Conservation (phyloP, 306 rosid species). For the Vicia faba region DNA sequence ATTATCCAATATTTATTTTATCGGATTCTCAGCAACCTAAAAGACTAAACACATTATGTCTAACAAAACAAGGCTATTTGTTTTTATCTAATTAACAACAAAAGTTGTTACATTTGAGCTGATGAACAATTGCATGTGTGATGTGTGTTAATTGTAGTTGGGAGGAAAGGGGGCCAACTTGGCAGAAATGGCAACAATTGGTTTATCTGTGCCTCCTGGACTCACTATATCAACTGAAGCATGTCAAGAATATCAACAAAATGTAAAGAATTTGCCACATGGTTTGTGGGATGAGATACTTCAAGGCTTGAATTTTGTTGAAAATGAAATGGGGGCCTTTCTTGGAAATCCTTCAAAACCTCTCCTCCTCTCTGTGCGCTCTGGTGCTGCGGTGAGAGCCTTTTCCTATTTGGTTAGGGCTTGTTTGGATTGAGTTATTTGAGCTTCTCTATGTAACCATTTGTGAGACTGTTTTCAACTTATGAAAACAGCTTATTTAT, state of each 20-base stretch:
- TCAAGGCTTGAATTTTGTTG: conserved; percentile 64
- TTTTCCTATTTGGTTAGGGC: too few relatives aligned
- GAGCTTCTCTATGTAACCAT: too few relatives aligned
- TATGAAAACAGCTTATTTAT: too few relatives aligned
- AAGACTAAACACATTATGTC: too few relatives aligned
- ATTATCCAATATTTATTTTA: neutral
- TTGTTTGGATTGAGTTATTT: too few relatives aligned
- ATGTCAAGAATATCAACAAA: conserved; percentile 86
- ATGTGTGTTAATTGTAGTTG: conserved; percentile 48
- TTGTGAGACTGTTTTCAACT: neutral
- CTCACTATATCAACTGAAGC: conserved; percentile 98
- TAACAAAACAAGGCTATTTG: neutral
- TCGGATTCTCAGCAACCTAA: too few relatives aligned
- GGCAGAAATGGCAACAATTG: conserved; percentile 97
- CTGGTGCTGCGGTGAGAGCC: conserved; percentile 86
- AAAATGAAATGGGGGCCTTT: conserved; percentile 70
- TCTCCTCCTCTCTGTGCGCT: conserved; percentile 87
- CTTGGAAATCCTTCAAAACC: conserved; percentile 89
- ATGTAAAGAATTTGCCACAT: conserved; percentile 60
- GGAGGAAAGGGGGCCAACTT: conserved; percentile 99
- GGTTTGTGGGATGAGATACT: conserved; percentile 85
- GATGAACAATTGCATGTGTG: conserved; percentile 24
- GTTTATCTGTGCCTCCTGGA: conserved; percentile 89
- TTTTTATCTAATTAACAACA: neutral
- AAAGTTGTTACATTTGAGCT: conserved; percentile 24